Conservation (phyloP, 2,329 filamentous ascomycete genomes). For the Boeremia lycopersici region DNA sequence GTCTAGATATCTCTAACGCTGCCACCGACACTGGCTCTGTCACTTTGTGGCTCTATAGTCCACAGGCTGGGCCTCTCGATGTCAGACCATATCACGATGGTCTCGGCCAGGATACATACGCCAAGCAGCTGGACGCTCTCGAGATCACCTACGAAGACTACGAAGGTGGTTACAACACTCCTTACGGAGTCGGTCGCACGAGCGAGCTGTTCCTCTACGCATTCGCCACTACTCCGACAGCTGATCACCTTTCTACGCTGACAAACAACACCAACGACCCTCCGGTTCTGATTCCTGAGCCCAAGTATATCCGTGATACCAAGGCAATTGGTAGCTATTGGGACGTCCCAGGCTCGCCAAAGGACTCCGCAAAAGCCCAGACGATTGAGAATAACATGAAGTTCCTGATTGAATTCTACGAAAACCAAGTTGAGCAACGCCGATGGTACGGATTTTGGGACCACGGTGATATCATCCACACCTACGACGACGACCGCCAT, state of each 20-base stretch:
- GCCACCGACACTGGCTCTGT: slow-evolving; percentile 57
- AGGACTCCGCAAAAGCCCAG: slow-evolving; percentile 32
- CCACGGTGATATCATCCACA: slow-evolving; percentile 67
- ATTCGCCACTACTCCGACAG: slow-evolving; percentile 60
- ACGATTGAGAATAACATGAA: slow-evolving; percentile 60
- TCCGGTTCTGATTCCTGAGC: slow-evolving; percentile 57
- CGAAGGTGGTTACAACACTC: slow-evolving; percentile 61
- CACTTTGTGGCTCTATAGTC: slow-evolving; percentile 67
- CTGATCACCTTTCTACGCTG: slow-evolving; percentile 53
- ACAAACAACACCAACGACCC: slow-evolving; percentile 58
- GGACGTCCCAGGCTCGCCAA: slow-evolving; percentile 50
- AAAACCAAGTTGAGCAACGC: slow-evolving; percentile 61
- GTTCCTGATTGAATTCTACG: slow-evolving; percentile 63
- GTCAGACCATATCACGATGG: slow-evolving; percentile 64
- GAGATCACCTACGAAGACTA: slow-evolving; percentile 70
- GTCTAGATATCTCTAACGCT: slow-evolving; percentile 61
- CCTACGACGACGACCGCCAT: slow-evolving; percentile 65
- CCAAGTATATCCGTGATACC: slow-evolving; percentile 58
- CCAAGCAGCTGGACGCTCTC: slow-evolving; percentile 64
- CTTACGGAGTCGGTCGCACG: slow-evolving; percentile 63
- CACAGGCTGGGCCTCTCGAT: slow-evolving; percentile 61
- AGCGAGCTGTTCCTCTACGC: slow-evolving; percentile 62
- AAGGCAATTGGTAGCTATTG: slow-evolving; percentile 63
- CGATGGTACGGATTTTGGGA: slow-evolving; percentile 70
- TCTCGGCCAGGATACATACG: slow-evolving; percentile 61